Conservation (phyloP, 1,139 yeast species). For the Blastobotrys malaysiensis region DNA sequence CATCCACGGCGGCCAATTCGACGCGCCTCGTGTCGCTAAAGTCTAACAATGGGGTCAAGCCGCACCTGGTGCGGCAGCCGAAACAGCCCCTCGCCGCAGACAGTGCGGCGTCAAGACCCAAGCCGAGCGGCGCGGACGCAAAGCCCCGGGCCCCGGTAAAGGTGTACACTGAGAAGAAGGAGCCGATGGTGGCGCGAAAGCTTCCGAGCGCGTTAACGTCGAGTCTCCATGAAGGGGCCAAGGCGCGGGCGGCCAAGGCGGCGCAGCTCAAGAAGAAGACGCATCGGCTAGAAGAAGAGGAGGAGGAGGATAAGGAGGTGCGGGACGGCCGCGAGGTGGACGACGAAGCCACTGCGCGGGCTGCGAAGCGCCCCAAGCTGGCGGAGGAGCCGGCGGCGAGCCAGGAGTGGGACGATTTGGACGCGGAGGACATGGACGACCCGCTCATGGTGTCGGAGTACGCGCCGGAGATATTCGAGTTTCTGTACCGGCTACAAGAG, state of each 20-base stretch:
- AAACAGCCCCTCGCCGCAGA: not conserved
- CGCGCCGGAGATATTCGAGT: conserved; percentile 79
- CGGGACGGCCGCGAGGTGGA: conserved; percentile 7
- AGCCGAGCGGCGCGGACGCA: not conserved
- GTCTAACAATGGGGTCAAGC: not conserved
- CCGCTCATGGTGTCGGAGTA: conserved; percentile 95
- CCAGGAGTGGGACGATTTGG: conserved; percentile 86
- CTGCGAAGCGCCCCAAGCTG: conserved; percentile 9
- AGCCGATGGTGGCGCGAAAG: not conserved
- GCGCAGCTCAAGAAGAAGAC: not conserved
- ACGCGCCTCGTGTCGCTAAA: not conserved
- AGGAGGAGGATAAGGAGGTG: conserved; percentile 5
- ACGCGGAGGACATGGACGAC: conserved; percentile 85
- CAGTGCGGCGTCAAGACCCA: not conserved
- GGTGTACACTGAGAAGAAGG: not conserved
- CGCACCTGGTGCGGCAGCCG: not conserved
- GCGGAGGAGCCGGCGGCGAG: conserved; percentile 4
- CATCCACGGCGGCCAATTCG: conserved; percentile 5
- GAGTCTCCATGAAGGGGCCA: not conserved
- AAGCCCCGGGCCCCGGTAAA: not conserved
- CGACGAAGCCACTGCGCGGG: conserved; percentile 4
- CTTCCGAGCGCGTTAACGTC: not conserved
- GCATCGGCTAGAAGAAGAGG: not conserved
- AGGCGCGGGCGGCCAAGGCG: not conserved
- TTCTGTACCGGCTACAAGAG: conserved; percentile 67